phyloP scores from a whole-genome alignment of 192 early-diverging fungal genomes.

The Paraglomus brasilianum region DNA sequence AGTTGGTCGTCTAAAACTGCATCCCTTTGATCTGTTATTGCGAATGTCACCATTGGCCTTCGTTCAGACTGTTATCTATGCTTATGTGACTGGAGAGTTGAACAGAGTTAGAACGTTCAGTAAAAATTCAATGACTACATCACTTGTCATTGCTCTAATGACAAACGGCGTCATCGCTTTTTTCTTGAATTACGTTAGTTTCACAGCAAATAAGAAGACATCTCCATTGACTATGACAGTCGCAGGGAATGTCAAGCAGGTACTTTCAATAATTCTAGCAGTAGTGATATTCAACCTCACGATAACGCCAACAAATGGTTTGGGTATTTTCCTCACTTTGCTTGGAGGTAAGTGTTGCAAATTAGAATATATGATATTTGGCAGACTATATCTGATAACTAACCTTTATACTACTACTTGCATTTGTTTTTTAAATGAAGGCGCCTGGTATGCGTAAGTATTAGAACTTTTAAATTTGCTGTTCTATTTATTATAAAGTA shows the following conservation, averaged over 20 bases:
- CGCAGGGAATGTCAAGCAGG: constrained; percentile 75
- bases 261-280: constrained; percentile 61
- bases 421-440: neutral
- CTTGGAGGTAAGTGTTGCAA: constrained; percentile 53
- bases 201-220: constrained; percentile 85
- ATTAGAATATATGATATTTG: neutral
- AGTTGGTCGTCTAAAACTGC: constrained; percentile 75
- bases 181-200: constrained; percentile 80
- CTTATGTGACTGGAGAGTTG: constrained; percentile 67
- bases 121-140: constrained; percentile 44
- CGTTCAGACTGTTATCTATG: constrained; percentile 66
- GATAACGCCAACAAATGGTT: constrained; percentile 54
- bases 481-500: too few relatives aligned
- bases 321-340: constrained; percentile 62
- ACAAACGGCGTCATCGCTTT: constrained; percentile 85
- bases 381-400: neutral
- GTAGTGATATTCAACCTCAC: constrained; percentile 60
- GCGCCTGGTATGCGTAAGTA: constrained; percentile 28
- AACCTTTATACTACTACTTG: neutral
- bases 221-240: constrained; percentile 83
- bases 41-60: constrained; percentile 78
- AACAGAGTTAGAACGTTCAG: constrained; percentile 41
- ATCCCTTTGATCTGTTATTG: constrained; percentile 77
- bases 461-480: neutral
- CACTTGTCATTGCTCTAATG: constrained; percentile 53